Conservation (phyloP, 164 flowering plant species). For the Dillenia turbinata region DNA sequence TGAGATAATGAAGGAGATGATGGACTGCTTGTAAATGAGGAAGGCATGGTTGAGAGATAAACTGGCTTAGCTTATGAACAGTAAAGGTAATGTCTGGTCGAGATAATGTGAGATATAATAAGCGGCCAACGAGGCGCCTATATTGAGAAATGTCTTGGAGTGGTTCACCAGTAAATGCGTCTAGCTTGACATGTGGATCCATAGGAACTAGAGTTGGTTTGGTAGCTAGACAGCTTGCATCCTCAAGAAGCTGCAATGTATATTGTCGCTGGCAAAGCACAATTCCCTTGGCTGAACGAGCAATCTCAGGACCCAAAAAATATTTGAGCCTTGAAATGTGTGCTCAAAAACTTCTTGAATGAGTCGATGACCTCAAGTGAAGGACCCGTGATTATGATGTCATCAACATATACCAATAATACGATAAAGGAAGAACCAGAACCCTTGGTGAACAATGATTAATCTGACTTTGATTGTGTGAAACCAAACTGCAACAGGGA, state of each 20-base stretch:
- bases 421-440: not conserved
- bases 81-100: not conserved
- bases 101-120: not conserved
- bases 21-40: not conserved
- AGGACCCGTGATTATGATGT: not conserved
- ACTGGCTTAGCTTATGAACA: conserved; percentile 3
- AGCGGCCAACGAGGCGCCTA: not conserved
- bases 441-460: conserved; percentile 5
- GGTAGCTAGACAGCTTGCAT: not conserved
- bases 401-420: conserved; percentile 12
- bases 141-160: not conserved
- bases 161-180: not conserved
- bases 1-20: not conserved
- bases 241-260: not conserved
- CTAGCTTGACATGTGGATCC: not conserved
- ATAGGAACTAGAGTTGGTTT: not conserved
- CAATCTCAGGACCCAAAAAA: conserved; percentile 5
- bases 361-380: not conserved
- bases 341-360: not conserved
- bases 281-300: not conserved
- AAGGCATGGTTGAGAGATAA: not conserved
- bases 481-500: not conserved
- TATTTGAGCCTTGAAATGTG: not conserved
- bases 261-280: conserved; percentile 2
- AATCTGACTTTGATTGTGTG: conserved; percentile 1